Evolutionary conservation across 2,329 filamentous ascomycete genomes (phyloP).

Genomic region (Ceratocystis lukuohia): DNA sequence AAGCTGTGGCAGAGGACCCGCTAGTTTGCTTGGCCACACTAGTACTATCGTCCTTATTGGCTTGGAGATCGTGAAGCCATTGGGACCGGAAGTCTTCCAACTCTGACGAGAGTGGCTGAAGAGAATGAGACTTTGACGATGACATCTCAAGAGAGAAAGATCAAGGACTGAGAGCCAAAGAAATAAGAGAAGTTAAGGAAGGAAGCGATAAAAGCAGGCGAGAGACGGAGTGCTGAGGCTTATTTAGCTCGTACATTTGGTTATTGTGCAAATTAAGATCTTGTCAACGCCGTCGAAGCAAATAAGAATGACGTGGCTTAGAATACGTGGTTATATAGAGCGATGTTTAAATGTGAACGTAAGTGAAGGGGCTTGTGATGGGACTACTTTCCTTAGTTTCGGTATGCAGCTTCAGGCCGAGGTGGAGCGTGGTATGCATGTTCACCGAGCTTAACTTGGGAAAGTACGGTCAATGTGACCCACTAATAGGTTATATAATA

Average conservation of each 20-base stretch:
- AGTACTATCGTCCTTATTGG: background rate
- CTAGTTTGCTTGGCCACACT: conserved; percentile 28
- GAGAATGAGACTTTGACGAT: background rate
- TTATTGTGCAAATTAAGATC: background rate
- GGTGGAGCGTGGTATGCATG: background rate
- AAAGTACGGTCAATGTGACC: background rate
- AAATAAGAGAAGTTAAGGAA: background rate
- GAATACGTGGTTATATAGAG: background rate
- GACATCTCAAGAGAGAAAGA: background rate
- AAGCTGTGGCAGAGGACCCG: conserved; percentile 9
- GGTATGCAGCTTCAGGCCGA: background rate
- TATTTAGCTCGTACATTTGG: background rate
- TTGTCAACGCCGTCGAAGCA: background rate
- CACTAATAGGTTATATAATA: background rate
- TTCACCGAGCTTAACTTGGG: background rate
- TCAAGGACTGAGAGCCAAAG: background rate
- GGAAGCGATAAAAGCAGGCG: background rate
- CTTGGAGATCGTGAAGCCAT: conserved; percentile 67
- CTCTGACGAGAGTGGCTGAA: conserved; percentile 36
- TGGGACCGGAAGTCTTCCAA: conserved; percentile 73
- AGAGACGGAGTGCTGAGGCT: background rate
- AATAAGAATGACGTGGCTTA: too few relatives aligned
- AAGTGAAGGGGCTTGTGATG: background rate
- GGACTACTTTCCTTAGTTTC: background rate
- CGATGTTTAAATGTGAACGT: background rate